Evolutionary conservation across 2,329 filamentous ascomycete genomes (phyloP).

Genomic region (Nemania sp.): DNA sequence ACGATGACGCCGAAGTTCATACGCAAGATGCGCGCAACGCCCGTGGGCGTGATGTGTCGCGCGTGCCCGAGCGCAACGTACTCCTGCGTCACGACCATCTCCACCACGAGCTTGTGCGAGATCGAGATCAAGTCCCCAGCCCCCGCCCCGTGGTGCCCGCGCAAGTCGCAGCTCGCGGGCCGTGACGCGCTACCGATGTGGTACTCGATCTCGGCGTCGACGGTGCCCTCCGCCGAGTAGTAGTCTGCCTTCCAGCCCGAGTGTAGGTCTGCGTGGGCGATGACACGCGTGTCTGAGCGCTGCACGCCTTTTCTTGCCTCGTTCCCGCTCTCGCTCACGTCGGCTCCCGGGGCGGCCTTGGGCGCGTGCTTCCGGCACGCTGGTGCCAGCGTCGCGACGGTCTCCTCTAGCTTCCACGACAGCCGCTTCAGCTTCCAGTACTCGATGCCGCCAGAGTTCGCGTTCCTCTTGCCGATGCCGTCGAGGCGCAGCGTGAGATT

Average conservation of each 20-base stretch:
- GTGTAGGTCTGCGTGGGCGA: conserved; percentile 82
- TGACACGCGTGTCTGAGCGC: conserved; percentile 75
- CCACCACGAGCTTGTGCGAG: conserved; percentile 83
- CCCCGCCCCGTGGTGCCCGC: conserved; percentile 73
- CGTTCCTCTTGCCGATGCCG: conserved; percentile 76
- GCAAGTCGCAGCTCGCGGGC: conserved; percentile 74
- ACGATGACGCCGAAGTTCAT: conserved; percentile 87
- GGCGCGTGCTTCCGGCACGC: conserved; percentile 77
- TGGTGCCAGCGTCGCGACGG: conserved; percentile 75
- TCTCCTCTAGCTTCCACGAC: conserved; percentile 92
- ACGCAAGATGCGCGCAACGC: conserved; percentile 84
- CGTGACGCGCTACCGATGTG: conserved; percentile 56
- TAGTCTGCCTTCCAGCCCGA: conserved; percentile 85
- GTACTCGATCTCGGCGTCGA: conserved; percentile 84
- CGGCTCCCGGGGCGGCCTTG: conserved; percentile 45
- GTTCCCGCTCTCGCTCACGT: neutral
- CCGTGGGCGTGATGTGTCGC: conserved; percentile 77
- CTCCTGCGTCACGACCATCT: conserved; percentile 93
- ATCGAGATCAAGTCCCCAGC: conserved; percentile 46
- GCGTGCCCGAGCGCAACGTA: conserved; percentile 74
- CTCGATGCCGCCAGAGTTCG: conserved; percentile 71
- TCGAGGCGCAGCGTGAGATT: conserved; percentile 79
- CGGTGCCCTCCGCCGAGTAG: conserved; percentile 56
- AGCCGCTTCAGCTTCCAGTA: conserved; percentile 89
- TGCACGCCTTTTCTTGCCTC: conserved; percentile 65